Percentiles rank a stretch among this genome's conserved stretches.
These are phyloP conservation scores for Sicyos edulis DNA, from an alignment of 306 rosid species.

Conservation along the genomic window DNA sequence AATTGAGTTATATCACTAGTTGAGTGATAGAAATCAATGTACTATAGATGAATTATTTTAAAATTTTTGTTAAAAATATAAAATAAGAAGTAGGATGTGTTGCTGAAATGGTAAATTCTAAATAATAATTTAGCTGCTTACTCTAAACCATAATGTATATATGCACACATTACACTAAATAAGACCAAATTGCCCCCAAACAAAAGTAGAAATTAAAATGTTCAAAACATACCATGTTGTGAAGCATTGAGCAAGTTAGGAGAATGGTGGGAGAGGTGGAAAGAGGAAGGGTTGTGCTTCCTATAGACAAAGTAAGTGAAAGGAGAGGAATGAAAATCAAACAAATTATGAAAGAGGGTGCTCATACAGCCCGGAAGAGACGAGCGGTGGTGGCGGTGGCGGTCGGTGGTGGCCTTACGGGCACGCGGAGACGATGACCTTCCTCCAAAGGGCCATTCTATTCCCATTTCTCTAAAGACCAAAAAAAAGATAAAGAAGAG, in stretches of 20 bases:
- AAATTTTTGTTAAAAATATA: too few species aligned
- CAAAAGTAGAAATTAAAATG: not conserved
- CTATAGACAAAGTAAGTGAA: not conserved
- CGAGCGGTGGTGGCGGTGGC: not conserved
- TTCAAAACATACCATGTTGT: not conserved
- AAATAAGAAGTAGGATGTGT: too few species aligned
- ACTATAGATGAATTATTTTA: too few species aligned
- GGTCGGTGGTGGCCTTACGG: not conserved
- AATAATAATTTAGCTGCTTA: too few species aligned
- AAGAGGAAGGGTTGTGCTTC: too few species aligned
- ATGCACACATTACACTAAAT: not conserved
- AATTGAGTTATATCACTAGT: too few species aligned
- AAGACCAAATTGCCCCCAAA: not conserved
- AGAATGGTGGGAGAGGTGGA: not conserved
- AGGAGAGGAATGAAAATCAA: slow-evolving; percentile 1
- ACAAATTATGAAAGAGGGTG: not conserved
- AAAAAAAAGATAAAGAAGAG: too few species aligned
- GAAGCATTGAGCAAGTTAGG: not conserved
- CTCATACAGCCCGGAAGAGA: not conserved
- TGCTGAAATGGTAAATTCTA: too few species aligned
- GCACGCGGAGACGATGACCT: not conserved
- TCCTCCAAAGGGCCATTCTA: slow-evolving; percentile 7
- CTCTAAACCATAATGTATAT: too few species aligned
- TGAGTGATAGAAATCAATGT: too few species aligned
- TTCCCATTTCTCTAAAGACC: not conserved